phyloP scores from a whole-genome alignment of 805 yeast species.

The Wickerhamomyces tratensis region DNA sequence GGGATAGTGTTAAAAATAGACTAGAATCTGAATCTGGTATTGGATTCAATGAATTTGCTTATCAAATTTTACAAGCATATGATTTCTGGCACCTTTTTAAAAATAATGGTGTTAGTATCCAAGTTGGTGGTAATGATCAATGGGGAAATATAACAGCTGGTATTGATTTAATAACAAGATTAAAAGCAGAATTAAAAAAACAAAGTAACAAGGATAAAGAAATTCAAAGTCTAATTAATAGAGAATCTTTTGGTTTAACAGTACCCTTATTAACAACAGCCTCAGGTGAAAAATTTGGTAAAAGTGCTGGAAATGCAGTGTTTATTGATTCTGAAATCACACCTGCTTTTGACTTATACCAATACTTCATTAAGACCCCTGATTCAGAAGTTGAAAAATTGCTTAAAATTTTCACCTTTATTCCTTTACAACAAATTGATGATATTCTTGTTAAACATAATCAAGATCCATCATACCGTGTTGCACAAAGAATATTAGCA shows the following conservation, averaged over 20 bases:
- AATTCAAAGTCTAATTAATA: constrained; percentile 4
- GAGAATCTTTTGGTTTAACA: constrained; percentile 62
- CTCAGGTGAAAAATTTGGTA: constrained; percentile 89
- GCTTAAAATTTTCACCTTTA: constrained; percentile 67
- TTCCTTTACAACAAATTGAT: constrained; percentile 56
- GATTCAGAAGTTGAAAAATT: constrained; percentile 68
- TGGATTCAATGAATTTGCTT: constrained; percentile 91
- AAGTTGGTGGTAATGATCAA: constrained; percentile 95
- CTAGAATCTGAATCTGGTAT: constrained; percentile 62
- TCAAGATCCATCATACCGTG: constrained; percentile 48
- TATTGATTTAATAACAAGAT: constrained; percentile 68
- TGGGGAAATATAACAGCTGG: constrained; percentile 99
- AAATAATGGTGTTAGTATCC: constrained; percentile 50
- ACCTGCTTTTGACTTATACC: constrained; percentile 74
- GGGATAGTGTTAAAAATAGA: constrained; percentile 80
- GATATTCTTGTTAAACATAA: constrained; percentile 42
- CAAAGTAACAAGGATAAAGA: constrained; percentile 14
- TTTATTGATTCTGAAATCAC: constrained; percentile 74
- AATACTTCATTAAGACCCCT: constrained; percentile 69
- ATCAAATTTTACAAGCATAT: constrained; percentile 87
- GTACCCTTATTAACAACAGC: constrained; percentile 86
- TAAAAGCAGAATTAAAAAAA: constrained; percentile 21
- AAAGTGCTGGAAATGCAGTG: constrained; percentile 94
- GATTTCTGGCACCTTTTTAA: constrained; percentile 80
- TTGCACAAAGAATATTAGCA: constrained; percentile 74